A percentile compares a stretch with the other conserved stretches of the same genome.
Conservation (phyloP, 2,329 filamentous ascomycete genomes). For the Laburnicola sp. region DNA sequence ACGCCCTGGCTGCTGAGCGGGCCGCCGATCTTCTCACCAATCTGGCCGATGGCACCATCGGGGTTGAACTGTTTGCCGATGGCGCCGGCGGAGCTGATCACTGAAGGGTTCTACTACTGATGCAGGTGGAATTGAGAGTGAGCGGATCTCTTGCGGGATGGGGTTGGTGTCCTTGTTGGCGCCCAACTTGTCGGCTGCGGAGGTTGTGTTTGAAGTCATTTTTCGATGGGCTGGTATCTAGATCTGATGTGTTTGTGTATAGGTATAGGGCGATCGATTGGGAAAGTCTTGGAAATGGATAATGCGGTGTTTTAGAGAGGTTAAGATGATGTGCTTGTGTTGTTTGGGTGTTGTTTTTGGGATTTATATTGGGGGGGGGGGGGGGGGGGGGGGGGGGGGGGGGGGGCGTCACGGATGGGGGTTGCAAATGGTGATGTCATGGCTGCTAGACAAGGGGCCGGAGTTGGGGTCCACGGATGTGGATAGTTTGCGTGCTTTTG, state of each 20-base stretch:
- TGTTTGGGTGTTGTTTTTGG: conserved; percentile 1
- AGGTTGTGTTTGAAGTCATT: conserved; percentile 12
- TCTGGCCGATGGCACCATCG: conserved; percentile 55
- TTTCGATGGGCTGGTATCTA: not conserved
- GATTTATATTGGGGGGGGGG: not conserved
- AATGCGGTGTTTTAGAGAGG: not conserved
- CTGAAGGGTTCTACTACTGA: conserved; percentile 31
- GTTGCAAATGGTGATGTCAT: conserved; percentile 6
- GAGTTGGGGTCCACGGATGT: not conserved
- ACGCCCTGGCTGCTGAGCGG: conserved; percentile 53
- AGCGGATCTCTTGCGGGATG: conserved; percentile 28
- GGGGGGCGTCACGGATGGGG: not conserved
- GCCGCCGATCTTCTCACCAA: conserved; percentile 55
- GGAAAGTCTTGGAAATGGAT: not conserved
- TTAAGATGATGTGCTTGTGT: conserved; percentile 21
- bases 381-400: not conserved
- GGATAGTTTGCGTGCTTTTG: not conserved
- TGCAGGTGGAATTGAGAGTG: not conserved
- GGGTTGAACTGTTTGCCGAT: conserved; percentile 60
- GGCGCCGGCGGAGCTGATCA: conserved; percentile 55
- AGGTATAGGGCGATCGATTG: not conserved
- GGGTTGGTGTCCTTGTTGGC: conserved; percentile 35
- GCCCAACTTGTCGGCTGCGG: conserved; percentile 33
- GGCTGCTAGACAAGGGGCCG: not conserved
- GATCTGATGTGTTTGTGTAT: not conserved